phyloP scores from a whole-genome alignment of 2,329 filamentous ascomycete species.

The Fusarium nisikadoi region DNA sequence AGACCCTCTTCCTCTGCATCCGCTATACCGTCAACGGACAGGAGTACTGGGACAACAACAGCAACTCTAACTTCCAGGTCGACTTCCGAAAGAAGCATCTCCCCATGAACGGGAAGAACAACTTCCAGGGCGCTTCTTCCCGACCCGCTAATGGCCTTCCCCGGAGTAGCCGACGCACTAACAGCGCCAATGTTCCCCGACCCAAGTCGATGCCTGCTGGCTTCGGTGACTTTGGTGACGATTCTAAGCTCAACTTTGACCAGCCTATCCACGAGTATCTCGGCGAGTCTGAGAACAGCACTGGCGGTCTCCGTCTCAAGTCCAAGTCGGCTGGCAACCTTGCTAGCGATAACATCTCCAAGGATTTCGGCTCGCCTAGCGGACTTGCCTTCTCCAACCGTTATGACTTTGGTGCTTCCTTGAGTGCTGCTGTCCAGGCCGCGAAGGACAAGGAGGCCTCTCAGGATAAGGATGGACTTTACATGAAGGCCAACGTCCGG shows the following conservation, averaged over 20 bases:
- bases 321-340: slow-evolving; percentile 71
- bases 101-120: slow-evolving; percentile 67
- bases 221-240: slow-evolving; percentile 77
- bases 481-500: slow-evolving; percentile 63
- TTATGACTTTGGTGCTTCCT: slow-evolving; percentile 95
- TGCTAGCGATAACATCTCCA: slow-evolving; percentile 69
- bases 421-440: slow-evolving; percentile 82
- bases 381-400: slow-evolving; percentile 87
- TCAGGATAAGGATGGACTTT: slow-evolving; percentile 67
- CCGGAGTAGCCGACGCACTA: slow-evolving; percentile 70
- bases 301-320: slow-evolving; percentile 74
- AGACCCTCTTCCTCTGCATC: slow-evolving; percentile 92
- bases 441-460: slow-evolving; percentile 73
- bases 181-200: slow-evolving; percentile 55
- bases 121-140: slow-evolving; percentile 60
- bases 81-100: slow-evolving; percentile 87
- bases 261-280: slow-evolving; percentile 71
- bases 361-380: slow-evolving; percentile 64
- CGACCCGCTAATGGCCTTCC: slow-evolving; percentile 68
- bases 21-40: slow-evolving; percentile 85
- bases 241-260: slow-evolving; percentile 67
- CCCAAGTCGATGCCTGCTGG: slow-evolving; percentile 67
- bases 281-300: slow-evolving; percentile 67
- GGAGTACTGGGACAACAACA: slow-evolving; percentile 97
- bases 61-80: slow-evolving; percentile 86